Conservation (phyloP, 169 alveolate genomes). For the Eimeria falciformis region DNA sequence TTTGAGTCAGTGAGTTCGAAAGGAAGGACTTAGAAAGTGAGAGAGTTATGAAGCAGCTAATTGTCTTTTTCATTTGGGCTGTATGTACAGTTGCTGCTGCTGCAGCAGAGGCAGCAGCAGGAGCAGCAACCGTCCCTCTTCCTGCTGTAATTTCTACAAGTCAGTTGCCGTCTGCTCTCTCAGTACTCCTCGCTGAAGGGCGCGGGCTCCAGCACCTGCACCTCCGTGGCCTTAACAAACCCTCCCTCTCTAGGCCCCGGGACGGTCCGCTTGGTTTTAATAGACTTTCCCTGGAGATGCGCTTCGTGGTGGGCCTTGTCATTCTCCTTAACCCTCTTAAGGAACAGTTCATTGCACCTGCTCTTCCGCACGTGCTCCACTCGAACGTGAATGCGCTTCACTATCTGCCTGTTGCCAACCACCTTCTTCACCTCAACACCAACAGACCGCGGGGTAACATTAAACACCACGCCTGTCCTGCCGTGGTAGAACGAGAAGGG, state of each 20-base stretch:
- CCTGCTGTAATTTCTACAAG: not conserved
- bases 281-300: slow-evolving; percentile 88
- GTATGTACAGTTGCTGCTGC: slow-evolving; percentile 24
- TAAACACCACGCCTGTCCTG: slow-evolving; percentile 98
- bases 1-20: no score
- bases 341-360: slow-evolving; percentile 97
- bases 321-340: slow-evolving; percentile 94
- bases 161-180: not conserved
- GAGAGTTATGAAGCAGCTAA: no score
- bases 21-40: no score
- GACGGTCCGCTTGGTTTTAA: slow-evolving; percentile 80
- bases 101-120: not conserved
- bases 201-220: slow-evolving; percentile 70
- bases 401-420: slow-evolving; percentile 96
- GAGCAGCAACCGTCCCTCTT: not conserved
- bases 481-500: slow-evolving; percentile 99
- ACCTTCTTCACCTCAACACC: slow-evolving; percentile 98
- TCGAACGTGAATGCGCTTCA: slow-evolving; percentile 97
- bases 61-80: no score
- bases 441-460: slow-evolving; percentile 96
- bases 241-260: slow-evolving; percentile 85
- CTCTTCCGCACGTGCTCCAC: slow-evolving; percentile 98
- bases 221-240: slow-evolving; percentile 73
- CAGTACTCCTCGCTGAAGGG: slow-evolving; percentile 71
- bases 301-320: slow-evolving; percentile 95